Base-by-base conservation (phyloP, 75 land plant genomes). In the Picea sitchensis region DNA sequence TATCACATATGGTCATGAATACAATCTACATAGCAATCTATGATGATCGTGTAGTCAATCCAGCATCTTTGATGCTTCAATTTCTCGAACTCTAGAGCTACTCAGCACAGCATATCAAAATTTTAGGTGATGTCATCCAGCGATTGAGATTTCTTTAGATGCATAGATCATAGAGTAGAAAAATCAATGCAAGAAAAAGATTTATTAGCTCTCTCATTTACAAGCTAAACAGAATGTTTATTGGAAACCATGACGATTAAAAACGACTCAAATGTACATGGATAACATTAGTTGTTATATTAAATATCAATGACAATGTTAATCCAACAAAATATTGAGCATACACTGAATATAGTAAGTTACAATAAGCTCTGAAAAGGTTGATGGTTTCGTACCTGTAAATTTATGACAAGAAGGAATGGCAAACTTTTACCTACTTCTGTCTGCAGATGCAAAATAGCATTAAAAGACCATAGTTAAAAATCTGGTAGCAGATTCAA, bases 331-430 rank as follows among this genome's bases (percentile, higher is more conserved):
- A 69, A 69, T 2, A 69, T 69, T 69, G 11, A 71, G n/a, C 54
- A 71, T n/a, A n/a, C 36, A 34, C 3, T 34, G 6, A 41, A 71
- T n/a, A 71, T 21, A 41, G 15, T 18, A 4, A 44, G 1, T 41
- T 44, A 11, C 18, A 31, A 69, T 69, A 69, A 18, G 3, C 7
- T 0, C 17, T 20, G 5, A 38, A 38, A 34, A 34, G 5, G 15
- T 41, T 20, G 0, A 20, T 58, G 6, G 51, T 65, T 79, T 58
- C 78, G 64, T 78, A 96, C 99, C 99, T 96, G 92, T 73, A 96
- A 83, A 83, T 96, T 96, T 78, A 96, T 79, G 26, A 94, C 87
- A 34, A 96, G 89, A 72, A 96, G 79, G 77, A 96, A 96, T 18
- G 96, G 96, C 6, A 92, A 80, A 69, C 84, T 87, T 69, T 87